Evolutionary conservation across 2,329 filamentous ascomycete species (phyloP), one percentile per base, ranked within the genome.

Genomic region (Zymoseptoria brevis): DNA sequence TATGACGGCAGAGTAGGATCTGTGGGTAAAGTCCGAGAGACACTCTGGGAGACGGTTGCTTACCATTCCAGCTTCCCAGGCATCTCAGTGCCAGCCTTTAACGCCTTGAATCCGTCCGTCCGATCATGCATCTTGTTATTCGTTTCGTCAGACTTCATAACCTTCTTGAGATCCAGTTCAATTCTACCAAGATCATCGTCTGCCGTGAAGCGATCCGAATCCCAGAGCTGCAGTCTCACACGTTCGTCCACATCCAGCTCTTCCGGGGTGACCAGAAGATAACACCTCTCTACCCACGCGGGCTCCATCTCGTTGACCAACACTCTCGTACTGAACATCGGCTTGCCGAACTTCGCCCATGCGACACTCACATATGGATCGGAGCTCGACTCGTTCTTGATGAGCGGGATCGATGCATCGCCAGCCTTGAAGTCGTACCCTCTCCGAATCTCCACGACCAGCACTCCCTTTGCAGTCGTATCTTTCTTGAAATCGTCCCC

Each of bases 401-500:
- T 71, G 1, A 84, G 77, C 0, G 83, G 84, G 35, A 89, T 75
- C 0, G 81, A 80, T 4, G 81, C 77, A 69, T 90, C 88, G 2
- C 86, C 87, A 69, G 86, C 81, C 68, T 88, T 89, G 75, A 90
- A 90, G 41, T 83, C 86, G 50, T 81, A 82, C 0, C 87, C 88
- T 22, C 80, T 78, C 67, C 85, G 85, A 69, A 90, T 85, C 50
- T 80, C 81, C 8, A 89, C 79, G 63, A 87, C 79, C 1, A 91
- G 69, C 1, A 89, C 80, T 19, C 88, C 87, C 30, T 82, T 79
- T 1, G 83, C 79, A 29, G 75, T 74, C 0, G 87, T 89, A 62
- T 90, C 87, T 69, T 89, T 89, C 72, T 90, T 90, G 76, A 87
- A 90, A 66, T 90, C 87, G 59, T 89, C 87, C 3, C 88, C 88